Evolutionary conservation across 1,139 yeast species (phyloP), one percentile per base, ranked within the genome.

Genomic region (Saccharomyces hybrid): DNA sequence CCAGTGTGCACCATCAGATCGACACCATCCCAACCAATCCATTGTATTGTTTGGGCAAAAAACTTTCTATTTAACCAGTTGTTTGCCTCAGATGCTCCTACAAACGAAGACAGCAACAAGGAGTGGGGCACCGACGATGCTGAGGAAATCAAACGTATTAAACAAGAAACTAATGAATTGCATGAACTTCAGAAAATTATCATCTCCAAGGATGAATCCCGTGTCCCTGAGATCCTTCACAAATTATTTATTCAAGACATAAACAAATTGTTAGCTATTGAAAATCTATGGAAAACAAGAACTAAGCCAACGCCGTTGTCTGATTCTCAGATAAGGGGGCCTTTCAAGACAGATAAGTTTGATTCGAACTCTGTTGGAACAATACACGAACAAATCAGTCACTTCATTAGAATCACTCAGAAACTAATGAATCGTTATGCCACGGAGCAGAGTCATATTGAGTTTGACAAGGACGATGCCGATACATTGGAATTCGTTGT

Each of bases 1-100:
- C 97, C 99, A 0, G 97, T 95, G 2, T 95, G 99, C 69, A 95
- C 99, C 0, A 95, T 95, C 55, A 78, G 99, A 60, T 88, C 97
- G 8, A 93, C 99, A 0, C 99, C 99, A 0, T 88, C 97, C 0
- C 91, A 86, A 67, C 98, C 98, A 0, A 86, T 93, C 8, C 99
- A 95, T 67, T 89, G 97, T 68, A 86, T 95, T 47, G 96, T 95
- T 0, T 95, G 99, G 99, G 96, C 98, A 12, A 95, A 95, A 66
- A 89, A 87, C 64, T 95, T 88, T 67, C 73, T 95, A 53, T 90
- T 91, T 66, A 77, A 81, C 44, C 96, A 90, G 67, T 74, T 95
- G 53, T 93, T 90, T 70, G 57, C 63, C 12, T 53, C 53, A n/a
- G 59, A 57, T 29, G 52, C 52, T 12, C 31, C 53, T 14, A 82